Conservation (phyloP, 1,284 basidiomycete genomes). For the Neolentinus lepideus region DNA sequence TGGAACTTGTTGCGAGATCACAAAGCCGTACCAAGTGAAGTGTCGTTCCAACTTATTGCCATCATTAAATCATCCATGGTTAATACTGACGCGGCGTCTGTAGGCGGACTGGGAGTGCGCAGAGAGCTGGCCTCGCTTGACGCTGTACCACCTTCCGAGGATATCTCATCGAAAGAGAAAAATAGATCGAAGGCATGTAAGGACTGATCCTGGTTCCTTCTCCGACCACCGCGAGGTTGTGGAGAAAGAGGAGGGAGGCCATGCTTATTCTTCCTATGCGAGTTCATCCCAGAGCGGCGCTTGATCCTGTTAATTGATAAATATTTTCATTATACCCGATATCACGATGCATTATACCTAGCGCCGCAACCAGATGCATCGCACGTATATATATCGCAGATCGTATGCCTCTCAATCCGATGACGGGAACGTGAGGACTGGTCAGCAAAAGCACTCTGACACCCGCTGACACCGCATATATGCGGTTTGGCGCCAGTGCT, state of each 20-base stretch:
- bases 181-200: too few relatives aligned
- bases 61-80: too few relatives aligned
- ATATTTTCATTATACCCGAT: conserved; percentile 2
- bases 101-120: too few relatives aligned
- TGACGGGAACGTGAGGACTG: conserved; percentile 60
- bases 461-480: conserved; percentile 32
- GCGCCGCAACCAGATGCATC: conserved; percentile 34
- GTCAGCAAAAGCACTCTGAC: conserved; percentile 46
- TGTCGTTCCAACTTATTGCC: too few relatives aligned
- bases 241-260: background rate
- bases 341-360: conserved; percentile 26
- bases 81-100: too few relatives aligned
- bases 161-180: too few relatives aligned
- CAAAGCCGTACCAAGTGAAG: too few relatives aligned
- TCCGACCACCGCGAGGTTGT: background rate
- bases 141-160: too few relatives aligned
- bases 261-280: conserved; percentile 37
- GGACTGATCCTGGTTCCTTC: background rate
- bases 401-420: conserved; percentile 45
- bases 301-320: conserved; percentile 39
- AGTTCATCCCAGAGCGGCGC: conserved; percentile 46
- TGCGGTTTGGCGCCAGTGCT: conserved; percentile 49
- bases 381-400: conserved; percentile 35
- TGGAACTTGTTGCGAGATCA: too few relatives aligned
- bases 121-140: too few relatives aligned